These are phyloP conservation scores for Mimosa bimucronata DNA, from an alignment of 306 rosid species.

Conservation along the genomic window DNA sequence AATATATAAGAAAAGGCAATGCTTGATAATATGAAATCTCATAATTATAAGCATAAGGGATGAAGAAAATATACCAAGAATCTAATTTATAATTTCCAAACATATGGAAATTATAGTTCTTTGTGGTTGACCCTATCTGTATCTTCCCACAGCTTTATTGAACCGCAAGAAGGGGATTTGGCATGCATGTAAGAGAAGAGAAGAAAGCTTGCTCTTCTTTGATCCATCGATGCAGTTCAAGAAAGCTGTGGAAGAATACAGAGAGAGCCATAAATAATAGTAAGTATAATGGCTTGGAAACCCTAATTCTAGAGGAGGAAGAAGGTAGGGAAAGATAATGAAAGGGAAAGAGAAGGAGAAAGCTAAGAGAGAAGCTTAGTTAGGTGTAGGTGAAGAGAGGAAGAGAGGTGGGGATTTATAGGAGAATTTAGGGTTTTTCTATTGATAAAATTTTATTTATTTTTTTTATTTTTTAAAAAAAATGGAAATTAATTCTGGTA, in stretches of 20 bases:
- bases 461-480: neutral
- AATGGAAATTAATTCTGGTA: neutral
- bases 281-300: slow-evolving; percentile 16
- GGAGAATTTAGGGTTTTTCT: slow-evolving; percentile 46
- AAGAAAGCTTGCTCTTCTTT: slow-evolving; percentile 33
- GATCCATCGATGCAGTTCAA: slow-evolving; percentile 88
- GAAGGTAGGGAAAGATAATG: neutral
- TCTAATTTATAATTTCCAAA: slow-evolving; percentile 2
- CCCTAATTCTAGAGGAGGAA: slow-evolving; percentile 36
- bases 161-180: slow-evolving; percentile 67
- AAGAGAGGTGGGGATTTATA: slow-evolving; percentile 59
- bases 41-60: neutral
- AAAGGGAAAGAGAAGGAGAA: neutral
- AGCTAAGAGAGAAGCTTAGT: slow-evolving; percentile 33
- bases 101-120: slow-evolving; percentile 8
- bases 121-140: slow-evolving; percentile 66
- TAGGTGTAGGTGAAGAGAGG: slow-evolving; percentile 53
- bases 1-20: neutral
- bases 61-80: neutral
- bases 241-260: slow-evolving; percentile 99
- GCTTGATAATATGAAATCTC: neutral
- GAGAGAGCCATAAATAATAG: slow-evolving; percentile 59
- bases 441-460: neutral
- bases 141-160: slow-evolving; percentile 99
- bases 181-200: slow-evolving; percentile 45